phyloP scores from a whole-genome alignment of 208 protist genomes.

The Wallacemonas sp. region DNA sequence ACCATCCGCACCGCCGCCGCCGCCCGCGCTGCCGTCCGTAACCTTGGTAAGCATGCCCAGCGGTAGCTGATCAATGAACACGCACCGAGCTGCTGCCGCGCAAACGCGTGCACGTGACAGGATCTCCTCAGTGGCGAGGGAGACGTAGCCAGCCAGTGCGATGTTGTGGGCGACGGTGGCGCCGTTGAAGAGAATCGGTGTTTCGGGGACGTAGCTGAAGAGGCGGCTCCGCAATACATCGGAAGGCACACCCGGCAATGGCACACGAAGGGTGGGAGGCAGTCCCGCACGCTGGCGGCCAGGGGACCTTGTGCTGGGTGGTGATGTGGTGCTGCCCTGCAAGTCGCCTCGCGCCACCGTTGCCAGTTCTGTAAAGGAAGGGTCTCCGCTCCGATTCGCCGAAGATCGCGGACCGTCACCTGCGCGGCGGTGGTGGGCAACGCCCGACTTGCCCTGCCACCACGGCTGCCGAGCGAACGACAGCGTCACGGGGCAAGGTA shows the following conservation, averaged over 20 bases:
- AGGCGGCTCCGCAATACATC: slow-evolving; percentile 47
- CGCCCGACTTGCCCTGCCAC: too few species aligned
- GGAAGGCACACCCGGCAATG: slow-evolving; percentile 22
- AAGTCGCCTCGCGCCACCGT: background rate
- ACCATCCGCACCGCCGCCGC: slow-evolving; percentile 13
- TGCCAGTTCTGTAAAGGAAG: background rate
- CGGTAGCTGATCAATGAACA: slow-evolving; percentile 49
- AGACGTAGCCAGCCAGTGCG: slow-evolving; percentile 49
- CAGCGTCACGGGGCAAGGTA: background rate
- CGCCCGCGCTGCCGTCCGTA: slow-evolving; percentile 18
- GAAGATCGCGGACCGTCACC: too few species aligned
- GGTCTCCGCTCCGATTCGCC: background rate
- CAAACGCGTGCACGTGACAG: slow-evolving; percentile 36
- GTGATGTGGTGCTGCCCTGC: background rate
- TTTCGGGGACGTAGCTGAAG: slow-evolving; percentile 78
- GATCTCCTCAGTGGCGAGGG: slow-evolving; percentile 31
- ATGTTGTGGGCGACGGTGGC: slow-evolving; percentile 77
- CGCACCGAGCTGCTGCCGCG: slow-evolving; percentile 39
- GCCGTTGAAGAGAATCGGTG: slow-evolving; percentile 44
- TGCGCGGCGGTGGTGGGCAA: background rate
- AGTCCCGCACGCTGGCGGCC: background rate
- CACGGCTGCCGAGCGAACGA: background rate
- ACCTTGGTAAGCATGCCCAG: slow-evolving; percentile 55
- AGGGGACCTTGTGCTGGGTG: background rate
- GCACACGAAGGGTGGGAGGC: slow-evolving; percentile 6